Evolutionary conservation across 352 stramenopile species (phyloP).

Genomic region (Pilasporangium apinafurcum): DNA sequence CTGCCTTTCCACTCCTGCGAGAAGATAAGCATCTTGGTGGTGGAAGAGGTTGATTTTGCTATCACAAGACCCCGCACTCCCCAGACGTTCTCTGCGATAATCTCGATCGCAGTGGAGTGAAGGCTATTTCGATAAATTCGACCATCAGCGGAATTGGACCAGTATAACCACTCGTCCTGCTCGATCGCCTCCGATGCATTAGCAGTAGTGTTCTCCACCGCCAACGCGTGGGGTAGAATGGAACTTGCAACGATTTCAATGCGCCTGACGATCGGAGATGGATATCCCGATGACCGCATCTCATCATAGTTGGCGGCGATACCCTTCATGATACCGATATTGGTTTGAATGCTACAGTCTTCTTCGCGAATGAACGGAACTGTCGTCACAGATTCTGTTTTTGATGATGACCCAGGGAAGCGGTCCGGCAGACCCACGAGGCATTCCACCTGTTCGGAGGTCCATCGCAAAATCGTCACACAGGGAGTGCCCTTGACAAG

Average conservation of each 20-base stretch:
- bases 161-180: slow-evolving; percentile 53
- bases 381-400: background rate
- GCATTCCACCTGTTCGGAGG: slow-evolving; percentile 38
- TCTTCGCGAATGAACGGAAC: slow-evolving; percentile 11
- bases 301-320: slow-evolving; percentile 35
- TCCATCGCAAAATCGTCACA: slow-evolving; percentile 35
- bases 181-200: no score
- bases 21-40: slow-evolving; percentile 26
- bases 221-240: slow-evolving; percentile 43
- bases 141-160: slow-evolving; percentile 63
- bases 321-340: slow-evolving; percentile 37
- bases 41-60: background rate
- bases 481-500: slow-evolving; percentile 30
- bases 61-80: slow-evolving; percentile 42
- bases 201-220: slow-evolving; percentile 25
- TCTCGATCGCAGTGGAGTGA: slow-evolving; percentile 25
- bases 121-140: slow-evolving; percentile 58
- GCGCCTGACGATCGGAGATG: slow-evolving; percentile 40
- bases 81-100: slow-evolving; percentile 38
- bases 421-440: slow-evolving; percentile 33
- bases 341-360: slow-evolving; percentile 52
- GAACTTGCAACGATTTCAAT: slow-evolving; percentile 25
- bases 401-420: slow-evolving; percentile 4
- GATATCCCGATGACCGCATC: slow-evolving; percentile 34
- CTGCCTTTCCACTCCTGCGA: slow-evolving; percentile 53